Evolutionary conservation across 208 protist species (phyloP).

Genomic region (Crithidia sp.): DNA sequence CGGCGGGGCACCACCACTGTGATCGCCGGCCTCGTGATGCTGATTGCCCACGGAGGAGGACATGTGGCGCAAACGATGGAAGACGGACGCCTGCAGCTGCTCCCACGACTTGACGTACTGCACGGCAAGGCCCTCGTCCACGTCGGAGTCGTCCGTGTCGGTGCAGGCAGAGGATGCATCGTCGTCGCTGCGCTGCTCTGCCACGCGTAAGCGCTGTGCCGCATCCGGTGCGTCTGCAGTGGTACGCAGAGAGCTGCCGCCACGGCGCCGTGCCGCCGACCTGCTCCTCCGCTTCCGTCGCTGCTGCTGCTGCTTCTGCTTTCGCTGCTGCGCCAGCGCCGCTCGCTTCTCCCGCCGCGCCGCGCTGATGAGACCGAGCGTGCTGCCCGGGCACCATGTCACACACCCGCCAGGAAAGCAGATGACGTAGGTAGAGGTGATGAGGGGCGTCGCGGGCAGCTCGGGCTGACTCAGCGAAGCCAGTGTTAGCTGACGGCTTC

Average conservation of each 20-base stretch:
- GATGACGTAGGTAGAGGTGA: slow-evolving; percentile 38
- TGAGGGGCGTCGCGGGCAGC: slow-evolving; percentile 3
- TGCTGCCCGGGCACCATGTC: slow-evolving; percentile 52
- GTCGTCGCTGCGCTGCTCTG: background rate
- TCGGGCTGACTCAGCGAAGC: background rate
- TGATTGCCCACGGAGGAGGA: background rate
- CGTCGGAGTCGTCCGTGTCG: background rate
- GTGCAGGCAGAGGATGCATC: background rate
- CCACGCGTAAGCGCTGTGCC: too few species aligned
- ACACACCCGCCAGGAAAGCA: slow-evolving; percentile 42
- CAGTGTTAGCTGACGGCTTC: background rate
- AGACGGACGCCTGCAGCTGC: slow-evolving; percentile 38
- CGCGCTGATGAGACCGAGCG: slow-evolving; percentile 20
- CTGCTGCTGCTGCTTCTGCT: background rate
- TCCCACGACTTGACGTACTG: slow-evolving; percentile 47
- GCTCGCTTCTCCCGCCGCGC: background rate
- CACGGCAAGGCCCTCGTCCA: slow-evolving; percentile 6
- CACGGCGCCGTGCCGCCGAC: background rate
- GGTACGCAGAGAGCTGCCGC: too few species aligned
- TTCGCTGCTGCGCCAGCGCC: background rate
- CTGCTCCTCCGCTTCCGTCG: background rate
- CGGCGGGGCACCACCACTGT: background rate
- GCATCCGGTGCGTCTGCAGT: too few species aligned
- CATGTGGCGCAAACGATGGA: slow-evolving; percentile 23
- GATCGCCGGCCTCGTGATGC: background rate